phyloP scores from a whole-genome alignment of 2,329 filamentous ascomycete species.

The Cladorrhinum sp. region DNA sequence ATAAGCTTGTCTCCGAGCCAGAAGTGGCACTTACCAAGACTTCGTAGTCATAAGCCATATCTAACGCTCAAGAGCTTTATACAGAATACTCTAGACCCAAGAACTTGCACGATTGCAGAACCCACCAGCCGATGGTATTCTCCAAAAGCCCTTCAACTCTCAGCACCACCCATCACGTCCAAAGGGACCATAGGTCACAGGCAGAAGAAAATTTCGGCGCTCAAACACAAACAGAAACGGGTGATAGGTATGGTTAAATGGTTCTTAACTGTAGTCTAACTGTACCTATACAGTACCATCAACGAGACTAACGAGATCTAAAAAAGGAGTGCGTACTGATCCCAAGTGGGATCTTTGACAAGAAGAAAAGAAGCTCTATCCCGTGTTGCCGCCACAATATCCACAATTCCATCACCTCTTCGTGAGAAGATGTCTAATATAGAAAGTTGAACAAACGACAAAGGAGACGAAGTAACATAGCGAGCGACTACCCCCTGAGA shows the following conservation, averaged over 20 bases:
- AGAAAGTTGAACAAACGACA: not conserved
- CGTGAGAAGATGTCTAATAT: not conserved
- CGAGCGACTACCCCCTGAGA: not conserved
- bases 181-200: too few species aligned
- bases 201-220: too few species aligned
- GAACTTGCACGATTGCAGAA: too few species aligned
- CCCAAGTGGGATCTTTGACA: not conserved
- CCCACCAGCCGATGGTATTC: too few species aligned
- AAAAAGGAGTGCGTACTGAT: not conserved
- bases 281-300: not conserved
- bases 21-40: not conserved
- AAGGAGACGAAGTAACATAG: not conserved
- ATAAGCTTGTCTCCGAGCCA: too few species aligned
- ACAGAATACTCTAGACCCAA: too few species aligned
- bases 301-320: not conserved
- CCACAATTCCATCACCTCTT: not conserved
- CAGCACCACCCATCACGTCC: too few species aligned
- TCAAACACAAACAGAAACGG: not conserved
- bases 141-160: too few species aligned
- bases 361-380: not conserved
- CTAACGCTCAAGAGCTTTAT: not conserved
- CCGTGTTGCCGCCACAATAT: not conserved
- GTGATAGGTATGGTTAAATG: not conserved
- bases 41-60: not conserved
- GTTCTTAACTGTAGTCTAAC: not conserved